Evolutionary conservation across 2,329 filamentous ascomycete genomes (phyloP).

Genomic region (Monosporascus sp.): DNA sequence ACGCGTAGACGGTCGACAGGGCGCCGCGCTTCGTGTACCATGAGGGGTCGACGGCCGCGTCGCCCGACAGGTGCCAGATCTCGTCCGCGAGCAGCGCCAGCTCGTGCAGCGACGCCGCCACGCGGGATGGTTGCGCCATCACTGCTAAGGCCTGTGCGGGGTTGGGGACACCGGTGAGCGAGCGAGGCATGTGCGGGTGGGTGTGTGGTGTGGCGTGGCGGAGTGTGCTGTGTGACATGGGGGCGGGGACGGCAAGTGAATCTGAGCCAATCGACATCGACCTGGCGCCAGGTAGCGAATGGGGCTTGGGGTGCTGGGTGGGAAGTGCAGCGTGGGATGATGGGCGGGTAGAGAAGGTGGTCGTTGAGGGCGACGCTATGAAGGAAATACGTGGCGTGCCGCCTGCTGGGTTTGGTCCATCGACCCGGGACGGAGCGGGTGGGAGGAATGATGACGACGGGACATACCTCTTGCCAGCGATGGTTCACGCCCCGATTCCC

Average conservation of each 20-base stretch:
- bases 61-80: slow-evolving; percentile 82
- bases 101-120: slow-evolving; percentile 71
- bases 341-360: neutral
- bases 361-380: neutral
- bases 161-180: neutral
- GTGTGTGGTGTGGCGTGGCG: neutral
- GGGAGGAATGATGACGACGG: neutral
- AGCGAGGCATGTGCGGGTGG: neutral
- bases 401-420: neutral
- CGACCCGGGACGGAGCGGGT: slow-evolving; percentile 1
- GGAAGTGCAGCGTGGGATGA: neutral
- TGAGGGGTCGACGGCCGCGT: slow-evolving; percentile 71
- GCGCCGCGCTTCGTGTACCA: slow-evolving; percentile 73
- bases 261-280: neutral
- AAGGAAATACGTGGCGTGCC: neutral
- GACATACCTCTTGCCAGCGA: slow-evolving; percentile 78
- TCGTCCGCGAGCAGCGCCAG: slow-evolving; percentile 82
- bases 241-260: neutral
- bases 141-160: slow-evolving; percentile 68
- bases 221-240: neutral
- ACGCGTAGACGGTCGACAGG: slow-evolving; percentile 57
- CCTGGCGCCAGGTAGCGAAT: no score
- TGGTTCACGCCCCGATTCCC: slow-evolving; percentile 68
- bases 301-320: no score
- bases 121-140: slow-evolving; percentile 79